Conservation (phyloP, 2,329 filamentous ascomycete species). For the Pleurostoma richardsiae region DNA sequence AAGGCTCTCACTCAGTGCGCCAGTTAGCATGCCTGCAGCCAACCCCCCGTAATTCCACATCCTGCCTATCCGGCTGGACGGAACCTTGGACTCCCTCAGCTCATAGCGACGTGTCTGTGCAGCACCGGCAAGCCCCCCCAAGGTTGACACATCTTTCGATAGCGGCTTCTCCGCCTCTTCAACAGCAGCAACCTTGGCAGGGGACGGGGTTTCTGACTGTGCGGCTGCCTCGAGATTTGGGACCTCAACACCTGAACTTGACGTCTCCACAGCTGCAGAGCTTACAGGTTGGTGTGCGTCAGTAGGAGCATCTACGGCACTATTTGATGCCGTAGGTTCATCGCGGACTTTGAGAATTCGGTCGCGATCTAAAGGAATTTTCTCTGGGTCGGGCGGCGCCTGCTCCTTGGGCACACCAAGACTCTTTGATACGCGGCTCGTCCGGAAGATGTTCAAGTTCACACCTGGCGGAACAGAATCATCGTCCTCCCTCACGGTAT, state of each 20-base stretch:
- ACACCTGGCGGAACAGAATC: conserved; percentile 4
- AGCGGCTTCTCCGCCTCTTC: not conserved
- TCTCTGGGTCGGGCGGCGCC: too few relatives aligned
- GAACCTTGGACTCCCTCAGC: conserved; percentile 84
- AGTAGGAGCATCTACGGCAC: too few relatives aligned
- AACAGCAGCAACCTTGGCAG: too few relatives aligned
- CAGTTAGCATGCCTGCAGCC: conserved; percentile 91
- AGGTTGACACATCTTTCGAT: conserved; percentile 6
- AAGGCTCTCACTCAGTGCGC: conserved; percentile 80
- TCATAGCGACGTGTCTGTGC: conserved; percentile 46
- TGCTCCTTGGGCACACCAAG: too few relatives aligned
- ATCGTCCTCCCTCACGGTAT: not conserved
- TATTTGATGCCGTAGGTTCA: too few relatives aligned
- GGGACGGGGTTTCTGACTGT: too few relatives aligned
- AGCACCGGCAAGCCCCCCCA: conserved; percentile 12
- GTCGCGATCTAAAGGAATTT: too few relatives aligned
- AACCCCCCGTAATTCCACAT: conserved; percentile 94
- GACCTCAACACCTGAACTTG: too few relatives aligned
- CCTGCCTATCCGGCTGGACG: conserved; percentile 78
- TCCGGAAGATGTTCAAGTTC: conserved; percentile 7
- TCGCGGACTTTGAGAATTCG: too few relatives aligned
- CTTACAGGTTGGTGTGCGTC: too few relatives aligned
- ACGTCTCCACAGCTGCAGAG: too few relatives aligned
- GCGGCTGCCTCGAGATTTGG: too few relatives aligned
- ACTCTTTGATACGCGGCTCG: conserved; percentile 1